Evolutionary conservation across 352 stramenopile species (phyloP).

Genomic region (Globisporangium cylindrosporum): DNA sequence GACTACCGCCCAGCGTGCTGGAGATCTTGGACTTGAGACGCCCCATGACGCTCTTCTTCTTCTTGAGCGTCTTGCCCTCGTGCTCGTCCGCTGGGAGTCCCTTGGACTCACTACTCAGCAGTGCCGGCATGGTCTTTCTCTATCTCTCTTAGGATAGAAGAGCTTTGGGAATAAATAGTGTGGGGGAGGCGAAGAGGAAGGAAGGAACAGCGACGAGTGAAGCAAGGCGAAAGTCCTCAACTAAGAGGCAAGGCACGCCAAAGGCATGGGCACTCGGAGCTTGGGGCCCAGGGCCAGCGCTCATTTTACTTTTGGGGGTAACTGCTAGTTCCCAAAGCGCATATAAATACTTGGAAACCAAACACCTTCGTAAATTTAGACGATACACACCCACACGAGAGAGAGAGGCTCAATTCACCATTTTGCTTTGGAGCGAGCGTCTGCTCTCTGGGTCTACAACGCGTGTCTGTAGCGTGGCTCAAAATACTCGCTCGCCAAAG

Average conservation of each 20-base stretch:
- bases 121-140: slow-evolving; percentile 17
- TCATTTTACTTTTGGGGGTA: not conserved
- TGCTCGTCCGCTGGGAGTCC: slow-evolving; percentile 16
- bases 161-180: slow-evolving; percentile 6
- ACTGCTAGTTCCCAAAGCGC: not conserved
- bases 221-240: slow-evolving; percentile 15
- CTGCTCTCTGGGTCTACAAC: not conserved
- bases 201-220: not conserved
- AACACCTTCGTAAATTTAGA: not conserved
- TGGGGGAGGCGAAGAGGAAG: not conserved
- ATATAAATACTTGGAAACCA: not conserved
- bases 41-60: slow-evolving; percentile 62
- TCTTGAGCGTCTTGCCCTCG: slow-evolving; percentile 30
- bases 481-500: not conserved
- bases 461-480: not conserved
- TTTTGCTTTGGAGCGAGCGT: not conserved
- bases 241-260: not conserved
- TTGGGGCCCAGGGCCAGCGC: not conserved
- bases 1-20: slow-evolving; percentile 42
- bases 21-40: slow-evolving; percentile 68
- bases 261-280: not conserved
- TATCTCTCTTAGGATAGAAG: slow-evolving; percentile 3
- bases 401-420: not conserved
- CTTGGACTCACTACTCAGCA: slow-evolving; percentile 28
- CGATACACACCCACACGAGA: not conserved